A percentile compares a stretch with the other conserved stretches of the same genome.
Conservation (phyloP, 371 early-diverging fungal species). For the Lichtheimia corymbifera region DNA sequence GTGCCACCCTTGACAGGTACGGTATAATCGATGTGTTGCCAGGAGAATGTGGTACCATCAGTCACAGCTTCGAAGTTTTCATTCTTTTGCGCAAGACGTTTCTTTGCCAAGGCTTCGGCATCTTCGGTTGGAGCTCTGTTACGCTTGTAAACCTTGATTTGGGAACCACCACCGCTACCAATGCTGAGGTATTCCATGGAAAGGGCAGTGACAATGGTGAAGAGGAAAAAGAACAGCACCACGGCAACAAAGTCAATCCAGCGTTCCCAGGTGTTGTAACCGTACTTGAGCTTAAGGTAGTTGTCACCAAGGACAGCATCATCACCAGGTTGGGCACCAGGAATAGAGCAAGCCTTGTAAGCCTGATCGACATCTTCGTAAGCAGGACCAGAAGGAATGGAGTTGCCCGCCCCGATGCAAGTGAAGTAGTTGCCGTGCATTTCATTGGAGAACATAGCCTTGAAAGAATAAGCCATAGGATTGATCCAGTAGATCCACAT, state of each 20-base stretch:
- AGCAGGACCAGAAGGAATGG: slow-evolving; percentile 44
- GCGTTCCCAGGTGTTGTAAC: slow-evolving; percentile 46
- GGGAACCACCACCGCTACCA: slow-evolving; percentile 54
- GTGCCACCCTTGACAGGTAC: slow-evolving; percentile 61
- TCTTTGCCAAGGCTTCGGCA: slow-evolving; percentile 20
- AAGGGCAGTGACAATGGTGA: slow-evolving; percentile 49
- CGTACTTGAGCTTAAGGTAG: slow-evolving; percentile 47
- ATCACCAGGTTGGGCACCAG: slow-evolving; percentile 53
- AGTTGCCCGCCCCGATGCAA: slow-evolving; percentile 37
- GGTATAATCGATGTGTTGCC: slow-evolving; percentile 60
- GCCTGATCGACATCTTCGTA: slow-evolving; percentile 32
- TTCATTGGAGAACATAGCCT: slow-evolving; percentile 70
- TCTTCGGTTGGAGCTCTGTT: slow-evolving; percentile 32
- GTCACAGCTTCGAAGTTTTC: slow-evolving; percentile 31
- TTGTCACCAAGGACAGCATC: slow-evolving; percentile 48
- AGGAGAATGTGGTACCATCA: slow-evolving; percentile 57
- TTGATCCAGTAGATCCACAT: slow-evolving; percentile 74
- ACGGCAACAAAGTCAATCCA: slow-evolving; percentile 66
- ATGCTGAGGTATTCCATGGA: slow-evolving; percentile 58
- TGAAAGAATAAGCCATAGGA: slow-evolving; percentile 68
- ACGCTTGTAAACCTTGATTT: slow-evolving; percentile 60
- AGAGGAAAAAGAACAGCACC: slow-evolving; percentile 56
- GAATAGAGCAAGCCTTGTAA: slow-evolving; percentile 57
- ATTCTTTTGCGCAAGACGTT: slow-evolving; percentile 3
- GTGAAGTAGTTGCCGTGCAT: slow-evolving; percentile 43